These are phyloP conservation scores for Lactifluus echinatus DNA, from an alignment of 768 basidiomycete species.

Conservation along the genomic window DNA sequence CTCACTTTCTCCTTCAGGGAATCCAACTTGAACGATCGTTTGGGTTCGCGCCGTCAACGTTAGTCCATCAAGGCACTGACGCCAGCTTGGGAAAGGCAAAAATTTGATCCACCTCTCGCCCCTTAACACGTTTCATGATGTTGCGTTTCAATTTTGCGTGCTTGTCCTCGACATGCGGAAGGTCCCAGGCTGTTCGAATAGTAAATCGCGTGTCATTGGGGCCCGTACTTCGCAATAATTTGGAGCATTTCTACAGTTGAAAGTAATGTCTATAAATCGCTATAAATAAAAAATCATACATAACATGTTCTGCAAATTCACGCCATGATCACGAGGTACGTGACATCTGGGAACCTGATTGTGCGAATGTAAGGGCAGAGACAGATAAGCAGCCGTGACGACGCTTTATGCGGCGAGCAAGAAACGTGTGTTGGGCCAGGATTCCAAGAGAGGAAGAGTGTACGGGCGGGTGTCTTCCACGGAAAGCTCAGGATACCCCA, in stretches of 20 bases:
- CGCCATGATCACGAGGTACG: not conserved
- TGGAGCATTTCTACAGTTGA: not conserved
- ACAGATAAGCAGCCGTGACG: not conserved
- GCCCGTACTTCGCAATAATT: not conserved
- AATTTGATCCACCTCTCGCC: conserved; percentile 31
- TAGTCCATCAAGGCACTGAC: conserved; percentile 64
- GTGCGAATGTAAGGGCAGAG: too few species aligned
- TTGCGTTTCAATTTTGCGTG: not conserved
- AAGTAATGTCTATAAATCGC: not conserved
- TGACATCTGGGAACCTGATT: not conserved
- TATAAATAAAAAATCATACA: not conserved
- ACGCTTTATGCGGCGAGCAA: not conserved
- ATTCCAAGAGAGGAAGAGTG: not conserved
- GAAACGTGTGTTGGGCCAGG: not conserved
- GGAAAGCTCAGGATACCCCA: not conserved
- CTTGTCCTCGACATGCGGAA: not conserved
- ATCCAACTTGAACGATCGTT: conserved; percentile 66
- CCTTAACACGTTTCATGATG: not conserved
- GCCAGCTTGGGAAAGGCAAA: conserved; percentile 58
- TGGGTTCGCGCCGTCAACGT: conserved; percentile 79
- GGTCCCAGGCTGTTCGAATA: not conserved
- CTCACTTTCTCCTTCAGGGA: conserved; percentile 33
- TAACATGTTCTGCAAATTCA: not conserved
- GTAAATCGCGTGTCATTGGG: not conserved
- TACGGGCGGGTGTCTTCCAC: not conserved